Percentiles rank a stretch among this genome's conserved stretches.
Evolutionary conservation across 345 rosid genomes (phyloP).

Genomic region (Syzygium grande): DNA sequence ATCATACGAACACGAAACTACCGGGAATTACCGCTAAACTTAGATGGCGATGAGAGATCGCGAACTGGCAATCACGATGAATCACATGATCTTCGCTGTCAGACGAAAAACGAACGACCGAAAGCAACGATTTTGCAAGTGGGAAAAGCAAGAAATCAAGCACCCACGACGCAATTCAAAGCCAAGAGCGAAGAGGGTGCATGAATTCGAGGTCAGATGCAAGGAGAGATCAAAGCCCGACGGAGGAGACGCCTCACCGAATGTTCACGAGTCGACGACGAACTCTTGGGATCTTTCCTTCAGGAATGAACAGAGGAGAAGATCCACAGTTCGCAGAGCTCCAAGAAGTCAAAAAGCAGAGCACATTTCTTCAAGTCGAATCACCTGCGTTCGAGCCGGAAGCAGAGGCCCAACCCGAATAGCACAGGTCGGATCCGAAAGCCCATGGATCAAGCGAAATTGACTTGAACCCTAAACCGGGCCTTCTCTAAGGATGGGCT

Average conservation of each 20-base stretch:
- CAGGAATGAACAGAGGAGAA: background rate
- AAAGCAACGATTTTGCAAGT: background rate
- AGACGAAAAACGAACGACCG: background rate
- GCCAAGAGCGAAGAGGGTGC: background rate
- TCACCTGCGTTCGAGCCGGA: background rate
- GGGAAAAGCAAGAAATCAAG: background rate
- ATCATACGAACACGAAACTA: background rate
- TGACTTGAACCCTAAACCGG: background rate
- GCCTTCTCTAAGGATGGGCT: background rate
- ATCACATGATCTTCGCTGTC: background rate
- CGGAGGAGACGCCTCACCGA: background rate
- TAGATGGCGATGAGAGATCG: background rate
- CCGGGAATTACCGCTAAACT: background rate
- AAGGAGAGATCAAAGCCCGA: background rate
- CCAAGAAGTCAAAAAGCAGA: background rate
- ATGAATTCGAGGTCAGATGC: background rate
- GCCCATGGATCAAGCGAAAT: background rate
- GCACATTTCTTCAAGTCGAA: background rate
- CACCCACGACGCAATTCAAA: background rate
- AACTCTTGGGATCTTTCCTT: background rate
- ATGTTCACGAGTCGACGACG: background rate
- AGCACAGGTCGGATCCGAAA: background rate
- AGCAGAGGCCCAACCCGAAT: background rate
- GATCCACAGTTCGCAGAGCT: background rate
- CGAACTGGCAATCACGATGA: background rate